Conservation (phyloP, 1,284 basidiomycete species). For the Moesziomyces sp. region DNA sequence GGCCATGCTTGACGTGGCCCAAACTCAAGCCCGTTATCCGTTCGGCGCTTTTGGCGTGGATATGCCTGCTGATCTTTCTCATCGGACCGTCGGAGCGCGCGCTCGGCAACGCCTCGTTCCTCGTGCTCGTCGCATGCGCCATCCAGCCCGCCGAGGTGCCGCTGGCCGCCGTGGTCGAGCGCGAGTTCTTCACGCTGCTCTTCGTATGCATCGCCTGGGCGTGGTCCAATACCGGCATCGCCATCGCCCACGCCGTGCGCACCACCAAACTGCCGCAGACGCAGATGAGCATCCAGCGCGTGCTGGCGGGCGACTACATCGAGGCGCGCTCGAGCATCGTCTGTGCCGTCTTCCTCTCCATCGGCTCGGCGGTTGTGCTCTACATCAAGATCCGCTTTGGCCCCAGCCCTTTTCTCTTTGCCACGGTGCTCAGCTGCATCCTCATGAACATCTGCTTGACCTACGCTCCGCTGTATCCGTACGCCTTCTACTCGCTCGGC, state of each 20-base stretch:
- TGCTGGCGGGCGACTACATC: constrained; percentile 41
- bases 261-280: constrained; percentile 70
- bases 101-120: constrained; percentile 77
- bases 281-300: constrained; percentile 60
- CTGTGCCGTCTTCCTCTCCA: constrained; percentile 75
- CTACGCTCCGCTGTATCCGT: constrained; percentile 76
- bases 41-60: constrained; percentile 76
- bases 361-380: constrained; percentile 75
- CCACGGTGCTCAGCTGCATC: constrained; percentile 72
- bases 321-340: constrained; percentile 73
- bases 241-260: constrained; percentile 75
- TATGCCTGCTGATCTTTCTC: constrained; percentile 75
- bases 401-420: constrained; percentile 76
- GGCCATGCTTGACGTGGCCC: constrained; percentile 49
- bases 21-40: constrained; percentile 75
- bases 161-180: constrained; percentile 77
- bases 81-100: constrained; percentile 71
- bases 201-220: constrained; percentile 75
- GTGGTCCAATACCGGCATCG: constrained; percentile 77
- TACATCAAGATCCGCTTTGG: constrained; percentile 76
- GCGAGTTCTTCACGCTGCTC: constrained; percentile 75
- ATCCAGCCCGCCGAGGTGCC: constrained; percentile 78
- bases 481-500: constrained; percentile 75
- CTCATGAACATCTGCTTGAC: constrained; percentile 75
- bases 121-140: constrained; percentile 76